Evolutionary conservation across 306 rosid genomes (phyloP).

Genomic region (Acacia confusa): DNA sequence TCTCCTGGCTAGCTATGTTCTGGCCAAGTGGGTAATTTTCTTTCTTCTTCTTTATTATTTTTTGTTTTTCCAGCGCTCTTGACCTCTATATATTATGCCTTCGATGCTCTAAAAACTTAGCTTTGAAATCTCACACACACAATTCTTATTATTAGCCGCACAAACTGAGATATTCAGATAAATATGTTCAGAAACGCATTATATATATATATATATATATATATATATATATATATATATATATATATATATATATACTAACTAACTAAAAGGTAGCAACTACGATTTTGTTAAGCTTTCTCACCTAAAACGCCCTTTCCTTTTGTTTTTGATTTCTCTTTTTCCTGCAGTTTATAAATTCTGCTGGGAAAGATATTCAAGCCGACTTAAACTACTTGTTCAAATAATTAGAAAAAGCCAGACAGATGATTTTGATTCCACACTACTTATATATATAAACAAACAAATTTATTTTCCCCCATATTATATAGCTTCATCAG

Average conservation of each 20-base stretch:
- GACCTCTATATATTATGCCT: neutral
- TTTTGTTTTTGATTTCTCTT: neutral
- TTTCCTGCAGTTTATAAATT: neutral
- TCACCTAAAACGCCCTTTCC: constrained; percentile 8
- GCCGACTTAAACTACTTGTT: neutral
- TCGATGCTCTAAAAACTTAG: neutral
- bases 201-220: neutral
- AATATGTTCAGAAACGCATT: neutral
- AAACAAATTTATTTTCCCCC: neutral
- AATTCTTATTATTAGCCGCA: neutral
- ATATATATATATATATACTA: neutral
- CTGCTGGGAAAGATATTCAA: neutral
- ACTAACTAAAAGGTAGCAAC: neutral
- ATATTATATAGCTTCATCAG: neutral
- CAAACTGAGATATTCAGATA: constrained; percentile 4
- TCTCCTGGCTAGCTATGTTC: neutral
- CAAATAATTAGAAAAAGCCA: neutral
- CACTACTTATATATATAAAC: neutral
- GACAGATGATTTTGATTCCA: constrained; percentile 1
- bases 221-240: neutral
- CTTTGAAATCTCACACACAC: constrained; percentile 2
- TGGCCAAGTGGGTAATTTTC: neutral
- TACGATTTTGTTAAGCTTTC: neutral
- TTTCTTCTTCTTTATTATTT: too few relatives aligned
- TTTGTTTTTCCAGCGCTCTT: neutral